Base-by-base conservation (phyloP, 495 filamentous ascomycete species). In the Recurvomyces mirabilis region DNA sequence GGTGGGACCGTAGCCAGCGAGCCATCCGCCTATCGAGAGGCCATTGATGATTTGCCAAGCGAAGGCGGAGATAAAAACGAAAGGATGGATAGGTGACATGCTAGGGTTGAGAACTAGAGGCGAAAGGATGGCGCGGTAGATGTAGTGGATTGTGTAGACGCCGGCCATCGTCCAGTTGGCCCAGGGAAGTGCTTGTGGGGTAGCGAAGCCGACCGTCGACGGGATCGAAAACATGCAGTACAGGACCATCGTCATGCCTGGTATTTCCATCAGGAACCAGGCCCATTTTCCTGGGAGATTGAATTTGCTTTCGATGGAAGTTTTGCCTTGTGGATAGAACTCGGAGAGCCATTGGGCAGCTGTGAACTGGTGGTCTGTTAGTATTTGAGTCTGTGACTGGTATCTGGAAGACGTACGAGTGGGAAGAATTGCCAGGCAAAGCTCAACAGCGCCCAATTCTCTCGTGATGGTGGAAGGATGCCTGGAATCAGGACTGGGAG, bases 271-370 rank as follows among this genome's bases (percentile, higher is more conserved):
- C 4, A 73, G 68, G 5, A 77, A 72, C 91, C 91, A 98, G 41
- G 73, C 86, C 22, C 83, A 66, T 49, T 82, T 82, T 49, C 91
- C 91, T n/a, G 87, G 85, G 21, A 96, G 58, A 62, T 98, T 96
- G 63, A 93, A 68, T 13, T 64, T 66, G 30, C 77, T 85, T 9
- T 70, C 64, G 38, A 66, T 55, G 9, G 86, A 93, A n/a, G 86
- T 91, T 63, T 96, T 96, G 51, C 91, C 91, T 41, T 59, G 51
- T 3, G 65, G 65, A 46, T 69, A 69, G 45, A 49, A 69, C 38
- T 54, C 49, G 2, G 56, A 47, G 28, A 68, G 4, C 65, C 65
- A 68, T 65, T 69, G 66, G 13, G 57, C 15, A 0, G 56, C 49
- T 9, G 65, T 62, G 48, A 68, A 35, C 66, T 69, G 41, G 9